phyloP scores from a whole-genome alignment of 352 stramenopile species.

The Blastocystis sp. region DNA sequence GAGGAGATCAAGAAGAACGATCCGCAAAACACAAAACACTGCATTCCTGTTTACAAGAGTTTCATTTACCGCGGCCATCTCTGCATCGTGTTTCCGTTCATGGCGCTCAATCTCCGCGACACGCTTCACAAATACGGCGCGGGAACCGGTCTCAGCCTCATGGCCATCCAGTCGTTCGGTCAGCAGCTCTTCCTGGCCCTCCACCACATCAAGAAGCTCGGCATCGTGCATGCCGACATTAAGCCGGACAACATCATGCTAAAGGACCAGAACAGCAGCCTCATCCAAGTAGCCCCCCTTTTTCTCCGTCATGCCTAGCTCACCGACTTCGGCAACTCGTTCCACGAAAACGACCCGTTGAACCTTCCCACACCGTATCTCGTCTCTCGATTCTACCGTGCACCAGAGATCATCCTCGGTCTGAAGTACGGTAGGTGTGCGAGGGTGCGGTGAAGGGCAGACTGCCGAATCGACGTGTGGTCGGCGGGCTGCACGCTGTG shows the following conservation, averaged over 20 bases:
- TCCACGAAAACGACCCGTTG: slow-evolving; percentile 83
- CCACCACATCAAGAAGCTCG: slow-evolving; percentile 75
- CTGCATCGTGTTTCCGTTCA: slow-evolving; percentile 91
- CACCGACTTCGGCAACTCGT: slow-evolving; percentile 94
- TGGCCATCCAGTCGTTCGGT: slow-evolving; percentile 79
- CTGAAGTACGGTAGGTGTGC: slow-evolving; percentile 71
- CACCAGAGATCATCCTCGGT: slow-evolving; percentile 87
- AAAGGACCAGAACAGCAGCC: slow-evolving; percentile 87
- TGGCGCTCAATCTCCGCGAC: slow-evolving; percentile 93
- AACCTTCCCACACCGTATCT: slow-evolving; percentile 94
- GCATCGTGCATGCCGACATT: slow-evolving; percentile 92
- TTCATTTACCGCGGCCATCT: slow-evolving; percentile 90
- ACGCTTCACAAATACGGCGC: slow-evolving; percentile 85
- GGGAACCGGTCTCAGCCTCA: slow-evolving; percentile 80
- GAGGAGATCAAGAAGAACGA: slow-evolving; percentile 78
- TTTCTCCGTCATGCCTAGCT: slow-evolving; percentile 75
- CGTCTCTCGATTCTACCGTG: slow-evolving; percentile 95
- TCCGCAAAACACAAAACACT: slow-evolving; percentile 80
- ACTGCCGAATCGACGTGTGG: slow-evolving; percentile 95
- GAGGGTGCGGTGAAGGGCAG: slow-evolving; percentile 70
- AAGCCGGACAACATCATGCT: slow-evolving; percentile 96
- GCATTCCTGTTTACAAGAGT: slow-evolving; percentile 79
- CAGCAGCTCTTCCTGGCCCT: slow-evolving; percentile 80
- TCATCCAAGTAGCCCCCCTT: slow-evolving; percentile 74
- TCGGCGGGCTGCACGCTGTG: slow-evolving; percentile 90